Conservation (phyloP, 345 rosid genomes). For the Eucalyptus grandis region DNA sequence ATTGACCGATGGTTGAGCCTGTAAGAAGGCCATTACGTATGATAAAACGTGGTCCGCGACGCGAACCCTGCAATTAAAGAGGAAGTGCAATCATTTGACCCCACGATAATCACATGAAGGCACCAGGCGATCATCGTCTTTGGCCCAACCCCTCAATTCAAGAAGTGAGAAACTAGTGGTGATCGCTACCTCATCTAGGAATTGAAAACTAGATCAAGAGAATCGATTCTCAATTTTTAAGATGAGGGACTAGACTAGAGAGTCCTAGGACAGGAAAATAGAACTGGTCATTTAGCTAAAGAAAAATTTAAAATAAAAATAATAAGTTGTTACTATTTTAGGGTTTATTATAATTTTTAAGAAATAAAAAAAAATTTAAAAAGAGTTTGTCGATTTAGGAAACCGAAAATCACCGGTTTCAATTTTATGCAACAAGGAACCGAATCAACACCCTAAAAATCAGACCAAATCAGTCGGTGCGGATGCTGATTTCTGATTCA, state of each 20-base stretch:
- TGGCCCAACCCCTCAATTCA: neutral
- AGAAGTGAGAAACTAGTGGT: neutral
- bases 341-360: too few relatives aligned
- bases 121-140: neutral
- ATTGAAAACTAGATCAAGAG: too few relatives aligned
- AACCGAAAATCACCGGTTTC: too few relatives aligned
- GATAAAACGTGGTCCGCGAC: neutral
- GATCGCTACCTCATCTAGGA: too few relatives aligned
- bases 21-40: neutral
- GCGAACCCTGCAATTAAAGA: neutral
- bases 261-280: too few relatives aligned
- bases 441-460: rapidly evolving
- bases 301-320: too few relatives aligned
- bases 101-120: neutral
- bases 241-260: rapidly evolving
- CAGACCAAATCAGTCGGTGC: rapidly evolving
- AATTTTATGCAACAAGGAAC: rapidly evolving
- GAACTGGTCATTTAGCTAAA: too few relatives aligned
- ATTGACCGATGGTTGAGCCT: neutral
- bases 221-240: too few relatives aligned
- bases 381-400: too few relatives aligned
- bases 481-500: too few relatives aligned
- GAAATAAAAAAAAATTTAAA: too few relatives aligned
- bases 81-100: neutral
- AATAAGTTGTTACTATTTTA: too few relatives aligned